Base-by-base conservation (phyloP, 139 green algal genomes). In the Choricystis sp. region DNA sequence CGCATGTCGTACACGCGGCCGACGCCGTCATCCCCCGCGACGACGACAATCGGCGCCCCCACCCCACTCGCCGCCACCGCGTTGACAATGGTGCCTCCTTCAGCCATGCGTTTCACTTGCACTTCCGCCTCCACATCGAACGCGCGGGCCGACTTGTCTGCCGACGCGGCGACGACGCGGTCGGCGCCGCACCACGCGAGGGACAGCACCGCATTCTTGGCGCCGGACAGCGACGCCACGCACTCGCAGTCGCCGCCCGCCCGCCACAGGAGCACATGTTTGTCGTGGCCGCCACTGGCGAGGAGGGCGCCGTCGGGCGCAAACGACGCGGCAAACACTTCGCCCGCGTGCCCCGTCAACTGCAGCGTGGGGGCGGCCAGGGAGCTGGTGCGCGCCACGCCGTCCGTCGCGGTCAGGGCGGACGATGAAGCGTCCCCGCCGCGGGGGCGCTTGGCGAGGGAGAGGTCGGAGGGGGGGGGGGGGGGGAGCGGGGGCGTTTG, bases 51-150 rank as follows among this genome's bases (percentile, higher is more conserved):
- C 25, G 81, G 86, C 1, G 84, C 69, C 0, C 92, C 92, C 2
- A 81, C 40, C 9, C 74, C 24, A 72, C 65, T 48, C 86, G 60
- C 3, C 83, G 74, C 64, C 76, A 85, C 70, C 80, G 89, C 81
- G 81, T 98, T 98, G n/a, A 98, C 90, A 26, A 95, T 86, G 26
- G 72, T 80, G 14, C 70, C 76, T 68, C 98, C 92, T 76, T 96
- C 92, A 16, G 65, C 68, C 70, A 90, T 80, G 77, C 91, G 94
- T 66, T 91, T 93, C 23, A 89, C 67, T 72, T 91, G 77, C 49
- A 67, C 26, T 0, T 85, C 87, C 1, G 69, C 79, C 4, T 75
- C 60, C 21, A 74, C 70, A 60, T 95, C 85, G 87, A 87, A 95
- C 19, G 64, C 76, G 4, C 66, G 74, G 56, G 87, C 79, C 4